Conservation (phyloP, 2,329 filamentous ascomycete genomes). For the Microcyclospora pomicola region DNA sequence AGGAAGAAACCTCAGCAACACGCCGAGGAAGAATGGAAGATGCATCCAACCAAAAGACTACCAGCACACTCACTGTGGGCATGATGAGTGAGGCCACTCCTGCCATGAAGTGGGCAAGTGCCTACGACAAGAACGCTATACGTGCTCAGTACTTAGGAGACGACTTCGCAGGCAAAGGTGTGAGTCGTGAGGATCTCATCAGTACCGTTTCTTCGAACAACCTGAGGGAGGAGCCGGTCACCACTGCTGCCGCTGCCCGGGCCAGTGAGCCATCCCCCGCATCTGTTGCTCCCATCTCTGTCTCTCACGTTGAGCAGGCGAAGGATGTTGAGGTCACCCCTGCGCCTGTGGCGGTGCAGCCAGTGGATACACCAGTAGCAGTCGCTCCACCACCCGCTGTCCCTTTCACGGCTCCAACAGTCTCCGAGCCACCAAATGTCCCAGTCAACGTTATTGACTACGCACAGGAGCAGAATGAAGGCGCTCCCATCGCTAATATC, state of each 20-base stretch:
- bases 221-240: slow-evolving; percentile 8
- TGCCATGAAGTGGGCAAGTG: slow-evolving; percentile 92
- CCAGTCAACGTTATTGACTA: too few species aligned
- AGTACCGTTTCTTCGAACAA: slow-evolving; percentile 17
- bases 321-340: too few species aligned
- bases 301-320: too few species aligned
- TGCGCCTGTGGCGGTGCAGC: too few species aligned
- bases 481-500: too few species aligned
- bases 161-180: slow-evolving; percentile 44
- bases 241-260: background rate
- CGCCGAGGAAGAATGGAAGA: slow-evolving; percentile 42
- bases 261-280: slow-evolving; percentile 1
- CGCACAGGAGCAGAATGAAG: too few species aligned
- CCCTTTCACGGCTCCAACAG: too few species aligned
- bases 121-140: slow-evolving; percentile 82
- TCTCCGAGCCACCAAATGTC: too few species aligned
- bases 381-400: too few species aligned
- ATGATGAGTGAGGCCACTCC: slow-evolving; percentile 79
- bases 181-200: slow-evolving; percentile 15
- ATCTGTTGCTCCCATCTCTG: too few species aligned
- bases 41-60: slow-evolving; percentile 55
- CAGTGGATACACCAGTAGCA: too few species aligned
- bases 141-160: slow-evolving; percentile 76
- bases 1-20: slow-evolving; percentile 37
- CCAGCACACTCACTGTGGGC: slow-evolving; percentile 78